phyloP scores from a whole-genome alignment of 805 yeast species.

The Ogataea paraovalis region DNA sequence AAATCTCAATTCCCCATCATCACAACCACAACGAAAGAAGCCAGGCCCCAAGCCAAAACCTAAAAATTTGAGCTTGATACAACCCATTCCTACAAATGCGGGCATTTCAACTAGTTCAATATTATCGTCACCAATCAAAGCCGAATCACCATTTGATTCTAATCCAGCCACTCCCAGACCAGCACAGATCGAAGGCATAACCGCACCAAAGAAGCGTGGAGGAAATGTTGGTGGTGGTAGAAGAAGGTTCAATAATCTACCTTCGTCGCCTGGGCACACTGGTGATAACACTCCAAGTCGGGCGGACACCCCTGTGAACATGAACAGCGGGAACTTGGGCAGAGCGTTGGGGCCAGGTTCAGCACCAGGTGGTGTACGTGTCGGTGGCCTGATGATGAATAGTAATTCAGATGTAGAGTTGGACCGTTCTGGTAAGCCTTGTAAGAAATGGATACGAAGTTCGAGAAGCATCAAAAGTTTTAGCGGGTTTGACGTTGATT shows the following conservation, averaged over 20 bases:
- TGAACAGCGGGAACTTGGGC: background rate
- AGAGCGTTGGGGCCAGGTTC: background rate
- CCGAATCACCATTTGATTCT: constrained; percentile 5
- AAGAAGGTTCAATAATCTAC: constrained; percentile 2
- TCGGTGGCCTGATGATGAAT: constrained; percentile 26
- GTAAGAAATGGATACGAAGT: constrained; percentile 15
- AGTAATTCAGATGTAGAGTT: constrained; percentile 23
- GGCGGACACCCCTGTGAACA: constrained; percentile 9
- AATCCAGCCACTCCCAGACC: background rate
- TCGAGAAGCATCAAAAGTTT: constrained; percentile 22
- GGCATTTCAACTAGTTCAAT: background rate
- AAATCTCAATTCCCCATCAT: background rate
- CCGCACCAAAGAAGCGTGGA: constrained; percentile 1
- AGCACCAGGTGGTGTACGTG: constrained; percentile 5
- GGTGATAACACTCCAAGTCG: constrained; percentile 15
- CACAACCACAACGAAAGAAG: background rate
- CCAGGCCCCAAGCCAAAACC: constrained; percentile 1
- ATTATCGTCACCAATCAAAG: constrained; percentile 7
- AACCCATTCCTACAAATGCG: constrained; percentile 8
- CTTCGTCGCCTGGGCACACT: constrained; percentile 15
- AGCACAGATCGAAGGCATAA: background rate
- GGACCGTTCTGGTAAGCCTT: constrained; percentile 22
- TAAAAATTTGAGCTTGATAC: constrained; percentile 9
- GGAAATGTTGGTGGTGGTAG: background rate
- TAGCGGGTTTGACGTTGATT: constrained; percentile 24